Evolutionary conservation across 2,329 filamentous ascomycete genomes (phyloP).

Genomic region (Cercospora nicotianae): DNA sequence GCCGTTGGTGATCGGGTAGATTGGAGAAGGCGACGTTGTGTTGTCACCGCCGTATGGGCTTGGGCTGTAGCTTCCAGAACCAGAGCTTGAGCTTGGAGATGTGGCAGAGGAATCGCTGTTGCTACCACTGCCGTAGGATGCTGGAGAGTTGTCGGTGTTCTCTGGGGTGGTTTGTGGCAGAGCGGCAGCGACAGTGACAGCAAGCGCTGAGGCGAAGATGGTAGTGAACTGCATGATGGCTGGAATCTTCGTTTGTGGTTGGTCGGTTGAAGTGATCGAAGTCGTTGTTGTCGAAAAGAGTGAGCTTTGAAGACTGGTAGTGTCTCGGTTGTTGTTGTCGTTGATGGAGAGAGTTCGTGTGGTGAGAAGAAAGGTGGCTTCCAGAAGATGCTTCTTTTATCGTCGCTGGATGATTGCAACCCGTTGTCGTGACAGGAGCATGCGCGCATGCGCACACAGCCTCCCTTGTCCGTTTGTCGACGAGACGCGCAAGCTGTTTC

Average conservation of each 20-base stretch:
- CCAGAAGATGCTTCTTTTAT: conserved; percentile 1
- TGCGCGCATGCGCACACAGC: conserved; percentile 6
- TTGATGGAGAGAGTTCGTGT: conserved; percentile 4
- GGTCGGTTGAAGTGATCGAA: neutral
- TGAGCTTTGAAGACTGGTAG: neutral
- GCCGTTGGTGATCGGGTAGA: conserved; percentile 17
- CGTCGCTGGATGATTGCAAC: neutral
- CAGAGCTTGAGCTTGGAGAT: neutral
- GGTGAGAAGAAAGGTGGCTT: neutral
- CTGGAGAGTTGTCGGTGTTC: neutral
- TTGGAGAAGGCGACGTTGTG: conserved; percentile 2
- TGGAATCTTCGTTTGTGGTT: neutral
- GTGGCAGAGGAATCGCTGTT: neutral
- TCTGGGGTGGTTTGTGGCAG: neutral
- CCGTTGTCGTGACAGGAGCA: conserved; percentile 4
- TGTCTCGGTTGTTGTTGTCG: neutral
- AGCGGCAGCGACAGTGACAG: conserved; percentile 16
- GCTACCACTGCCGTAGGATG: neutral
- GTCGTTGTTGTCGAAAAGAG: neutral
- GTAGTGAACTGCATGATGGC: conserved; percentile 21
- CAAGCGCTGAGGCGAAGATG: conserved; percentile 17
- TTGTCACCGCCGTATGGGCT: neutral
- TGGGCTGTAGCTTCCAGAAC: neutral
- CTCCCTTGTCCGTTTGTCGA: conserved; percentile 11
- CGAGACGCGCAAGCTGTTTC: conserved; percentile 21